A percentile compares a stretch with the other conserved stretches of the same genome.
Conservation (phyloP, 2,329 filamentous ascomycete species). For the Trichoderma arundinaceum region DNA sequence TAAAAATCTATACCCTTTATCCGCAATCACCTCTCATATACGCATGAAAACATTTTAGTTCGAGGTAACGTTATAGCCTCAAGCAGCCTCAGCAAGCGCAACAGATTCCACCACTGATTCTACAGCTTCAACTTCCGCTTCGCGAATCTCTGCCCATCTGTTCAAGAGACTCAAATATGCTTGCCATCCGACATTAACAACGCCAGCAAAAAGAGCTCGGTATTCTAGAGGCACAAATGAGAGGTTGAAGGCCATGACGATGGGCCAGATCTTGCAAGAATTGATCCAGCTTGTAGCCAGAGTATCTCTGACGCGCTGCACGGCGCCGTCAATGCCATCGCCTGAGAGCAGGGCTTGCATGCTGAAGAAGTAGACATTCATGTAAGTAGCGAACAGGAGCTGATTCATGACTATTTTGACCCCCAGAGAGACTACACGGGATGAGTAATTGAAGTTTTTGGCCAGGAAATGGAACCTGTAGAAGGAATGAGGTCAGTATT, state of each 20-base stretch:
- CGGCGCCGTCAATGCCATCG: slow-evolving; percentile 65
- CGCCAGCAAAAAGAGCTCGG: slow-evolving; percentile 77
- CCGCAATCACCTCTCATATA: background rate
- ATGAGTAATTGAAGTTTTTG: slow-evolving; percentile 81
- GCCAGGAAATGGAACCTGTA: slow-evolving; percentile 79
- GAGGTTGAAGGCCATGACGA: slow-evolving; percentile 84
- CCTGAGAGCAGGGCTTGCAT: slow-evolving; percentile 78
- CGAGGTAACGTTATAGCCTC: background rate
- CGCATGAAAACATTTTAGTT: background rate
- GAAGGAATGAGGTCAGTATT: background rate
- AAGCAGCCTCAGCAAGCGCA: background rate
- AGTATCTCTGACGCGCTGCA: slow-evolving; percentile 73
- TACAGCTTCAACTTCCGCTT: slow-evolving; percentile 27
- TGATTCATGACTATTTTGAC: slow-evolving; percentile 85
- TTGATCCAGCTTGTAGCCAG: slow-evolving; percentile 79
- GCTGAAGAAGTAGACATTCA: slow-evolving; percentile 84
- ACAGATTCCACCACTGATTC: background rate
- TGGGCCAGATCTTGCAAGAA: slow-evolving; percentile 86
- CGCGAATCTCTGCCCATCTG: slow-evolving; percentile 64
- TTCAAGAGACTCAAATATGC: slow-evolving; percentile 86
- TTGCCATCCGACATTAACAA: slow-evolving; percentile 88
- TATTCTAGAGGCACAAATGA: slow-evolving; percentile 82
- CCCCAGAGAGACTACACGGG: slow-evolving; percentile 70
- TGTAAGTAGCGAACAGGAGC: slow-evolving; percentile 77
- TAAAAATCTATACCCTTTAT: background rate